Base-by-base conservation (phyloP, 1,284 basidiomycete genomes). In the Ceratobasidium sp. region DNA sequence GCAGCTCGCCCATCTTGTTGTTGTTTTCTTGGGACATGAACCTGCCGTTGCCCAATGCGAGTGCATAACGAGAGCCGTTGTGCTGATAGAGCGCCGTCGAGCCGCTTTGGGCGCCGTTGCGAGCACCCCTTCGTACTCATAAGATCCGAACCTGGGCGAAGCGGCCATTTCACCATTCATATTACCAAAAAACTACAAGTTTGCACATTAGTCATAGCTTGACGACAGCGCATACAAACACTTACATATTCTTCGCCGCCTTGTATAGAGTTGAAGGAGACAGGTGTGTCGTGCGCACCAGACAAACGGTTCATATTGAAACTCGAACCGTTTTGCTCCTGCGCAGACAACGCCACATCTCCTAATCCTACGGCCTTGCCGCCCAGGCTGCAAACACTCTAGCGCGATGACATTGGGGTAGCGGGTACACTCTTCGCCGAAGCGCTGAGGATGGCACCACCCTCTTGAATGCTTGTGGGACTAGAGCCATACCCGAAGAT, bases 41-140 rank as follows among this genome's bases (percentile, higher is more conserved):
- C 30, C 73, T 34, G 8, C 73, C 67, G 30, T 53, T 65, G 62
- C 85, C 84, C 72, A 89, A 78, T 45, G 87, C 87, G 36, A 92
- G 80, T 48, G 91, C 91, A 76, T 92, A 93, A 74, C 92, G 89
- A 74, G 90, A 85, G 1, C 88, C 89, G 73, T 90, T 88, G 77
- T 92, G 90, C 70, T 91, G 89, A 79, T 95, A 95, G 43, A 94
- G 81, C 5, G 92, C 89, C 10, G 90, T 92, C 3, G 92, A 93
- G 26, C 91, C 92, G 72, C 86, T 88, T 62, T 79, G 80, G 34
- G 86, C 83, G 58, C 45, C 46, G 52, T 46, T 45, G 26, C 52
- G 65, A 8, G 52, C 36, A 41, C 52, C 80, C 81, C 60, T 34
- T 92, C 91, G 75, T 90, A 89, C 41, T 87, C 86, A 76, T 92